Base-by-base conservation (phyloP, 148 eudicot species). In the Spergularia marina region DNA sequence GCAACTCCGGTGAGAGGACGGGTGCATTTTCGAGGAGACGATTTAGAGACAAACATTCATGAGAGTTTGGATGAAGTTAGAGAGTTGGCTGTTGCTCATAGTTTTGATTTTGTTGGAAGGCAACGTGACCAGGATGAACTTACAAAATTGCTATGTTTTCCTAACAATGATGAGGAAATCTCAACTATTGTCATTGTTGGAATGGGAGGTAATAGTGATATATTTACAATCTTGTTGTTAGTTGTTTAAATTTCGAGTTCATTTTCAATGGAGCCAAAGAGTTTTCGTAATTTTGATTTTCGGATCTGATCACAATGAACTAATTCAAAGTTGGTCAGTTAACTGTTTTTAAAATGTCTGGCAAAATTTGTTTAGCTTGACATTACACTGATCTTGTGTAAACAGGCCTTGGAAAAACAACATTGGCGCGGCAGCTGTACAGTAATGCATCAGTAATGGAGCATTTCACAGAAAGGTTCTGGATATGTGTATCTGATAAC, bases 351-450 rank as follows among this genome's bases (percentile, higher is more conserved):
- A 44, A 9, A 44, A 44, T 4, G 49, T 30, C 36, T 30, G 36
- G n/a, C 8, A 15, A 70, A 16, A 25, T 53, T 34, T 14, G 25
- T 11, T 7, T 14, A 12, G 14, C 21, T 10, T 18, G 3, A 53
- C 10, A 15, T 56, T 44, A 57, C 34, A 57, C 62, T 18, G 39
- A 72, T 16, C 39, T 72, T 72, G 16, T 40, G 49, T 17, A 57
- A 57, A 72, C 65, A 72, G 75, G 75, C 41, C 75, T 72, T 39
- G 75, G 75, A 72, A 72, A 72, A 72, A 72, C 75, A 18, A 72
- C 75, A 72, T 41, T 72, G 65, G 75, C 65, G 34, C 57, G 75
- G 11, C 65, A 72, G 25, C 13, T 72, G 65, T 72, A 72, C 51
- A 18, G 49, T 12, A 40, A 57, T 58, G 53, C 47, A 40, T 63